phyloP scores from a whole-genome alignment of 2,329 filamentous ascomycete genomes.

The Aspergillus nomiae region DNA sequence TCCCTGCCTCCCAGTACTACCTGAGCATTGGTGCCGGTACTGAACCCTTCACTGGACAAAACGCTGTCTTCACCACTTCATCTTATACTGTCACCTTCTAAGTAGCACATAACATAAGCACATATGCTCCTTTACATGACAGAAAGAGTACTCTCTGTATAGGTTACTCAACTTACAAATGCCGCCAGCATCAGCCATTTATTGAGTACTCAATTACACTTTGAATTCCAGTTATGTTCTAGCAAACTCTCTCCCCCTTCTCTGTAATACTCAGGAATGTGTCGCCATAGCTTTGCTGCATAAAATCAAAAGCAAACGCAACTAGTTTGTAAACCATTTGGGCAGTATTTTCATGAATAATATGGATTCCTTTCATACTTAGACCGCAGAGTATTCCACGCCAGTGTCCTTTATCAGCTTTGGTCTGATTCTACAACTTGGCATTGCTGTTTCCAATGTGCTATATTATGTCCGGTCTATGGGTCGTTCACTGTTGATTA shows the following conservation, averaged over 20 bases:
- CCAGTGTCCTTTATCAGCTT: too few species aligned
- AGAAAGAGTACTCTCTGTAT: not conserved
- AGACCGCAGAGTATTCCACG: too few species aligned
- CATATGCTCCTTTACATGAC: not conserved
- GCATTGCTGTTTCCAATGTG: too few species aligned
- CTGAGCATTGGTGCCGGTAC: slow-evolving; percentile 56
- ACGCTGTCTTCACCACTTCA: slow-evolving; percentile 48
- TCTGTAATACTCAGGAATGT: not conserved
- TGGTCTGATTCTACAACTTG: too few species aligned
- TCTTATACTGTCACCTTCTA: slow-evolving; percentile 35
- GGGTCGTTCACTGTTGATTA: too few species aligned
- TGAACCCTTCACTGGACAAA: slow-evolving; percentile 56
- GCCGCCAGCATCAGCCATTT: not conserved
- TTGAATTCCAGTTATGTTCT: not conserved
- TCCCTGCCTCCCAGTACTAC: slow-evolving; percentile 52
- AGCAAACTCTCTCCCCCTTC: too few species aligned
- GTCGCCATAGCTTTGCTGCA: not conserved
- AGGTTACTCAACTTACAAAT: not conserved
- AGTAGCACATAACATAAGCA: not conserved
- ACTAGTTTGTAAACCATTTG: rapidly evolving
- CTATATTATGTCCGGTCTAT: too few species aligned
- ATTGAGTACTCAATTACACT: not conserved
- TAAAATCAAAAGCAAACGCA: not conserved
- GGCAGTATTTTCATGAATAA: not conserved
- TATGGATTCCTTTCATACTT: not conserved